Evolutionary conservation across 306 rosid genomes (phyloP).

Genomic region (Gastrolobium bilobum): DNA sequence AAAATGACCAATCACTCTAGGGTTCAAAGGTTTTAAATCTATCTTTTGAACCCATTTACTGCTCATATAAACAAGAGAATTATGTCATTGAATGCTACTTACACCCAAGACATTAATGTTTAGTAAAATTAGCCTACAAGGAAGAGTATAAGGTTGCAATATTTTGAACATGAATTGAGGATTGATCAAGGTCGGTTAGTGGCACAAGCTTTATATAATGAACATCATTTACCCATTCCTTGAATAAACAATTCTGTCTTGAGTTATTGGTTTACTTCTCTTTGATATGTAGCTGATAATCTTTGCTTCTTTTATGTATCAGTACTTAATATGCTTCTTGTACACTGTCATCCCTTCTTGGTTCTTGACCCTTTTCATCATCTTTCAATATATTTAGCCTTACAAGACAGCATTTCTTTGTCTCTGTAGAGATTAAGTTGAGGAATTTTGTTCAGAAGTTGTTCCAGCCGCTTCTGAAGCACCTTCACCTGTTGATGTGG

Average conservation of each 20-base stretch:
- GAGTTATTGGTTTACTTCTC: conserved; percentile 41
- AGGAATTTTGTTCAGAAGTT: conserved; percentile 63
- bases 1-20: too few species aligned
- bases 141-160: conserved; percentile 71
- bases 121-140: conserved; percentile 51
- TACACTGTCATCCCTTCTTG: conserved; percentile 31
- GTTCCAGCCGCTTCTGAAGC: conserved; percentile 56
- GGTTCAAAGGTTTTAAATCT: too few species aligned
- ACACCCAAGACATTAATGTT: conserved; percentile 29
- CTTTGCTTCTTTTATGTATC: conserved; percentile 42
- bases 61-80: too few species aligned
- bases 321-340: conserved; percentile 33
- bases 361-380: conserved; percentile 37
- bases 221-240: conserved; percentile 45
- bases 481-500: conserved; percentile 31
- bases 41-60: too few species aligned
- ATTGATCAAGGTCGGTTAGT: conserved; percentile 39
- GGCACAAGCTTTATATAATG: conserved; percentile 39
- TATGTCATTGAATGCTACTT: too few species aligned
- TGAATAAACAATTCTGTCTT: conserved; percentile 36
- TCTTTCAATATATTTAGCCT: conserved; percentile 52
- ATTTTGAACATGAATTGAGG: conserved; percentile 38
- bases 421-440: conserved; percentile 43
- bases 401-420: conserved; percentile 38
- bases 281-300: conserved; percentile 35